Percentiles rank a stretch among this genome's conserved stretches.
phyloP scores from a whole-genome alignment of 1,139 yeast genomes.

The Kodamaea ohmeri region DNA sequence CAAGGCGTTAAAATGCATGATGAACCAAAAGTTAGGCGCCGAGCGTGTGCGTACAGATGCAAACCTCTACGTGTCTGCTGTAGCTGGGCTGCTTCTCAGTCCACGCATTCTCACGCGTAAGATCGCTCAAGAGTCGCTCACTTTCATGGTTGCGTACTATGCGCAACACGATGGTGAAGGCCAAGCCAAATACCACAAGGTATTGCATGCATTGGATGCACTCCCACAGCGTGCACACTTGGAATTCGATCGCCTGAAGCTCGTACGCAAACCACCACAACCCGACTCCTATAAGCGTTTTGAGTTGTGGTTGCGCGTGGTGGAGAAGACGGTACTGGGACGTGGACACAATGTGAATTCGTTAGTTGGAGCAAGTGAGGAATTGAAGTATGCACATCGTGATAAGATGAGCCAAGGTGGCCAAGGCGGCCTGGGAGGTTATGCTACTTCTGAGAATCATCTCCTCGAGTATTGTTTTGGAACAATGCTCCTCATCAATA shows the following conservation, averaged over 20 bases:
- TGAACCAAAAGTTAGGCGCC: constrained; percentile 47
- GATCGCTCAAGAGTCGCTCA: constrained; percentile 73
- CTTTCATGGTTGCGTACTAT: constrained; percentile 47
- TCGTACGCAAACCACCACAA: constrained; percentile 41
- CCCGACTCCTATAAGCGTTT: constrained; percentile 54
- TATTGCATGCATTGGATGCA: constrained; percentile 60
- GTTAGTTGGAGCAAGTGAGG: constrained; percentile 91
- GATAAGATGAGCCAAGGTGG: neutral
- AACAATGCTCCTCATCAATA: constrained; percentile 73
- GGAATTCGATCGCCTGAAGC: constrained; percentile 31
- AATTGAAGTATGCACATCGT: constrained; percentile 50
- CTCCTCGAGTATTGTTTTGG: constrained; percentile 78
- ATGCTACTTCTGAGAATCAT: constrained; percentile 59
- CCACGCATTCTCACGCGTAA: constrained; percentile 72
- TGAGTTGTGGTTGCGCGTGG: constrained; percentile 80
- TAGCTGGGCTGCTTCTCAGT: constrained; percentile 47
- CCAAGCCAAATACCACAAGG: constrained; percentile 58
- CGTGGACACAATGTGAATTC: constrained; percentile 84
- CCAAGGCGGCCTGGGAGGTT: too few relatives aligned
- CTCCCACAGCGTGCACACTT: constrained; percentile 62
- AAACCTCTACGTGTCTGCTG: constrained; percentile 40
- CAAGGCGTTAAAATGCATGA: constrained; percentile 46
- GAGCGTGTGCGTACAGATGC: constrained; percentile 44
- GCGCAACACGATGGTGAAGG: constrained; percentile 28
- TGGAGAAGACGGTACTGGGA: constrained; percentile 76